Base-by-base conservation (phyloP, 768 basidiomycete genomes). In the Lyophyllum atratum region DNA sequence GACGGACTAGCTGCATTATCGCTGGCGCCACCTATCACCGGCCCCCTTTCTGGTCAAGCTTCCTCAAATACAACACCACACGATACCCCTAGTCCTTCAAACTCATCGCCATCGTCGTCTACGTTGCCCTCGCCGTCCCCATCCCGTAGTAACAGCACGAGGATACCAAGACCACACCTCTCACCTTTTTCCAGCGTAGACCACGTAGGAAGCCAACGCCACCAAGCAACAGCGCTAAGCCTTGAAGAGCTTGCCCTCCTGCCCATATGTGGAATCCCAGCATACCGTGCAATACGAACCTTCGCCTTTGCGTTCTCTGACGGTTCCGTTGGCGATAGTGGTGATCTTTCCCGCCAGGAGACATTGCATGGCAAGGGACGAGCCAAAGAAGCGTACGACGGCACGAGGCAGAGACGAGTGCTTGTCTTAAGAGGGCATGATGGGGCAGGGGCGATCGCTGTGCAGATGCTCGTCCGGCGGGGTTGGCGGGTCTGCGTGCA, bases 401-500 rank as follows among this genome's bases (percentile, higher is more conserved):
- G 61, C 42, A 62, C 65, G 29, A 64, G 67, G 33, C 68, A 70
- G 44, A 66, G 75, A 29, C 66, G 74, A 21, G 79, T 64, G 52
- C 77, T 96, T 22, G 82, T 95, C 45, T 74, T 95, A 45, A 77
- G 85, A 49, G 87, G 86, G 0, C 90, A 92, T 59, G 87, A 88
- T 56, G 90, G 90, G 1, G 72, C 81, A 1, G 92, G 92, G 4
- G 90, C 88, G 10, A 74, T 95, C 64, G 87, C 87, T 3, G 84
- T 85, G 15, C 91, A 93, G 68, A 87, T 93, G 80, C 80, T 97
- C 43, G 81, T 82, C 3, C 71, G 74, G 15, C 76, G 80, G 8
- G 90, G 90, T 2, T 91, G 90, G 77, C 76, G 82, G 19, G 86
- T 96, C 10, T 88, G 83, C 55, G 91, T 89, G 4, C 91, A 95